These are phyloP conservation scores for Opeltia flavorubescens DNA, from an alignment of 495 filamentous ascomycete species.

Conservation along the genomic window DNA sequence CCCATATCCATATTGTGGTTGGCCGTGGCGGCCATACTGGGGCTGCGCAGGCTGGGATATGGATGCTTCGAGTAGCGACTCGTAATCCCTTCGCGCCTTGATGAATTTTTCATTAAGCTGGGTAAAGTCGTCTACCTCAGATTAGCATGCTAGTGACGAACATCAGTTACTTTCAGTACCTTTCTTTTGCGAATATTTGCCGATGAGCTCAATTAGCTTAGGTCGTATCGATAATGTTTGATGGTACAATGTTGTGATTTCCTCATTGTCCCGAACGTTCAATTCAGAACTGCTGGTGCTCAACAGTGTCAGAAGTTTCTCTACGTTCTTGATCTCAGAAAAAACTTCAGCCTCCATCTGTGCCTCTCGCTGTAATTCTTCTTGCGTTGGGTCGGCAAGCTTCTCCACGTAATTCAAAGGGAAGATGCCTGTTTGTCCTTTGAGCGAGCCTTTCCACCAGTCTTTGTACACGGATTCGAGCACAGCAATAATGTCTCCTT, in stretches of 20 bases:
- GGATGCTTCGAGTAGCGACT: constrained; percentile 84
- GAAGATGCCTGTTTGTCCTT: constrained; percentile 94
- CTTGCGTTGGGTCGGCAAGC: constrained; percentile 80
- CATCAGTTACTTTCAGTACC: constrained; percentile 33
- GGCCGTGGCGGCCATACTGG: constrained; percentile 52
- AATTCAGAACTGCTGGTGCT: constrained; percentile 88
- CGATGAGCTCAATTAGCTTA: constrained; percentile 95
- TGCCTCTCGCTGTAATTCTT: constrained; percentile 89
- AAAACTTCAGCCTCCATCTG: constrained; percentile 98
- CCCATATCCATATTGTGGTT: constrained; percentile 50
- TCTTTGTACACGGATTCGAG: constrained; percentile 97
- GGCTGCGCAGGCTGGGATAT: constrained; percentile 79
- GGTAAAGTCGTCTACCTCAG: constrained; percentile 73
- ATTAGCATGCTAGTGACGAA: constrained; percentile 1
- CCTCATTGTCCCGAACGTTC: constrained; percentile 77
- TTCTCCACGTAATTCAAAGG: constrained; percentile 98
- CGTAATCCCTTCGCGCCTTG: constrained; percentile 92
- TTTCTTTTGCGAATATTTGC: constrained; percentile 99
- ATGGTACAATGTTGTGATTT: constrained; percentile 88
- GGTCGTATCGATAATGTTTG: constrained; percentile 86
- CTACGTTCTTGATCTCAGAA: constrained; percentile 96
- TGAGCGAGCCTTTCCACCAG: constrained; percentile 95
- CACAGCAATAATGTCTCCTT: constrained; percentile 94
- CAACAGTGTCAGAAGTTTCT: constrained; percentile 84
- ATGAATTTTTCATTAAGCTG: constrained; percentile 99